Evolutionary conservation across 129 eudicot species (phyloP).

Genomic region (Pseudognaphalium luteoalbum): DNA sequence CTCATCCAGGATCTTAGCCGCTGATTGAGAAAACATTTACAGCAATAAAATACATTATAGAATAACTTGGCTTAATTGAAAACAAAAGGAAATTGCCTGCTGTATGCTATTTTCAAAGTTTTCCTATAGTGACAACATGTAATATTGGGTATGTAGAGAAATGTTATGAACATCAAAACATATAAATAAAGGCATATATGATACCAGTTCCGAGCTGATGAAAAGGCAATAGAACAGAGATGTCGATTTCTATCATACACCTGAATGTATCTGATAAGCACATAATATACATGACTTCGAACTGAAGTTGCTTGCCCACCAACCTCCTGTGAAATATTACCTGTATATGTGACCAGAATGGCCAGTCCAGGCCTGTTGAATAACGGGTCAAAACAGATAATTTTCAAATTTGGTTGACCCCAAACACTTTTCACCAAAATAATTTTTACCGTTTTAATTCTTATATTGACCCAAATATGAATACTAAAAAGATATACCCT

Average conservation of each 20-base stretch:
- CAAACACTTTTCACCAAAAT: neutral
- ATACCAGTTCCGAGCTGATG: neutral
- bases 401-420: neutral
- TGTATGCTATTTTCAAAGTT: neutral
- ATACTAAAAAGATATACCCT: neutral
- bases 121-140: neutral
- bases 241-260: neutral
- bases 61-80: neutral
- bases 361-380: neutral
- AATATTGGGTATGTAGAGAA: neutral
- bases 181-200: neutral
- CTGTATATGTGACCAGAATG: neutral
- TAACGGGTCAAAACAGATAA: neutral
- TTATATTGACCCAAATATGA: neutral
- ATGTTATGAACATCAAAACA: neutral
- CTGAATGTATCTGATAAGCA: neutral
- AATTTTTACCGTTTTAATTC: neutral
- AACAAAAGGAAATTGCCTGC: neutral
- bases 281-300: neutral
- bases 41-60: neutral
- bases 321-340: conserved; percentile 3
- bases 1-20: neutral
- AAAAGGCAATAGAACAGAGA: neutral
- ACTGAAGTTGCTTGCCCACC: neutral
- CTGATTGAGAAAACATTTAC: neutral